Base-by-base conservation (phyloP, 805 yeast species). In the Hemisphaericaspora nanyangensis region DNA sequence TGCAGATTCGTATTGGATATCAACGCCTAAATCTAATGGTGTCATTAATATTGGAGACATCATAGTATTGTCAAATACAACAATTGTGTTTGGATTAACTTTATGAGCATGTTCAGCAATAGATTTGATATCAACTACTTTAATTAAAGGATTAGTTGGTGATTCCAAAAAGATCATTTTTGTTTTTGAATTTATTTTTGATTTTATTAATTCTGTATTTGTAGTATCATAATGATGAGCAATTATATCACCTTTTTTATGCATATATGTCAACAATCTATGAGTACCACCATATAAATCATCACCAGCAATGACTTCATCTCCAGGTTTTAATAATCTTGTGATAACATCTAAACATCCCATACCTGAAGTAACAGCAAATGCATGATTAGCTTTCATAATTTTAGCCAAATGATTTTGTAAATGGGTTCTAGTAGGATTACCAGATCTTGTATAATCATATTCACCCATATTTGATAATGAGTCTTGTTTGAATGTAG, bases 31-130 rank as follows among this genome's bases (percentile, higher is more conserved):
- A 50, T 85, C 87, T 48, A 90, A 70, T 4, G 98, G 97, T 17
- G 82, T 74, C 80, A 86, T 80, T 53, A 82, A 72, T 45, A 90
- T 62, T 10, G 97, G 97, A 20, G 95, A 82, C 95, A 90, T 84
- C 98, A 90, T 90, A 43, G 97, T 91, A 70, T 91, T 90, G 65
- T 90, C 97, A 45, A 90, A 90, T 11, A 87, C 95, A 29, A 87
- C 80, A 35, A 82, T 58, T 38, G 84, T 72, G 28, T 80, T 73
- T 13, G 95, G 88, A 54, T 74, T 82, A 30, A 74, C 69, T 31
- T 63, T 58, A 56, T 87, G 93, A 32, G 90, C 89, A 45, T 76
- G 69, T 28, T 67, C 65, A 13, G 89, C 65, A 43, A 89, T 80
- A 25, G 77, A 65, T 44, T 77, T 79, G 38, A 90, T 77, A 58